phyloP scores from a whole-genome alignment of 805 yeast species.

The Candida tallmaniae region DNA sequence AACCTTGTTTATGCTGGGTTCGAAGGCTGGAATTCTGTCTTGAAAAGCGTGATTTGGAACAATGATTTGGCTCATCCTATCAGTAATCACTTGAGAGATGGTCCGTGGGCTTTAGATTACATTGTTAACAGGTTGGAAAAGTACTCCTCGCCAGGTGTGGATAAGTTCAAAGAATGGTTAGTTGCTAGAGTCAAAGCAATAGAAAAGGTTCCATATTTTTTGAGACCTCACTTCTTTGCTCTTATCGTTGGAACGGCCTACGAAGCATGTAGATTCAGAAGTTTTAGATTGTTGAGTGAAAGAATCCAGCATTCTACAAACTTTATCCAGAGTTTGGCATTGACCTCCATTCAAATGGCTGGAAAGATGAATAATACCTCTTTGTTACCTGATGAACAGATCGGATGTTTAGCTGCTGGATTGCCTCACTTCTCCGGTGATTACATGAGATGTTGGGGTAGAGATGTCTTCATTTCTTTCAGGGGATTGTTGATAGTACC shows the following conservation, averaged over 20 bases:
- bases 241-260: conserved; percentile 78
- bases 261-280: conserved; percentile 71
- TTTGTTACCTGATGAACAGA: conserved; percentile 54
- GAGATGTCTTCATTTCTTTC: conserved; percentile 87
- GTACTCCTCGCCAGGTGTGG: conserved; percentile 49
- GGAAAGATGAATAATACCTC: conserved; percentile 74
- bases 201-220: conserved; percentile 65
- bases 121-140: conserved; percentile 56
- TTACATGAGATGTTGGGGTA: conserved; percentile 98
- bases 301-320: conserved; percentile 57
- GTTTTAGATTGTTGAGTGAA: conserved; percentile 51
- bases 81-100: conserved; percentile 74
- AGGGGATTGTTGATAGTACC: conserved; percentile 79
- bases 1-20: conserved; percentile 80
- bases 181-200: conserved; percentile 58
- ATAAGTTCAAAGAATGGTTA: conserved; percentile 67
- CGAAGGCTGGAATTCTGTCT: conserved; percentile 83
- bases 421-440: conserved; percentile 88
- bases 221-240: conserved; percentile 85
- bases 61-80: conserved; percentile 85
- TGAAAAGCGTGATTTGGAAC: conserved; percentile 54
- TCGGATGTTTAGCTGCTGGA: conserved; percentile 90
- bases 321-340: conserved; percentile 74
- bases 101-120: conserved; percentile 87
- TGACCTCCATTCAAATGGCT: conserved; percentile 84